These are phyloP conservation scores for Ceratocystis destructans DNA, from an alignment of 2,329 filamentous ascomycete genomes.

Conservation along the genomic window DNA sequence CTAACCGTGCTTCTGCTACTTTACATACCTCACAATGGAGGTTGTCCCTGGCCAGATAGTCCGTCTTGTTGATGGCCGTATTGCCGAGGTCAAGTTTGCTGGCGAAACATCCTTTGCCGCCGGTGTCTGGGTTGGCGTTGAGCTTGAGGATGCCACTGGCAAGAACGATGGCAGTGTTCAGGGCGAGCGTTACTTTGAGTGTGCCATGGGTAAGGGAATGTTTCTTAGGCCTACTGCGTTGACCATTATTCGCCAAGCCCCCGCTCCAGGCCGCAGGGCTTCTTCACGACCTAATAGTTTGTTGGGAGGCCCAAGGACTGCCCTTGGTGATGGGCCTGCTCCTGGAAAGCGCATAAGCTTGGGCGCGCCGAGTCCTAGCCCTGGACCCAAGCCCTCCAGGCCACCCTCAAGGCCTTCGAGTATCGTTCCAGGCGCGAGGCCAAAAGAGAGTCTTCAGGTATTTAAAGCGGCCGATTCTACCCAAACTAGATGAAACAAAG, in stretches of 20 bases:
- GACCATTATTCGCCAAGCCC: slow-evolving; percentile 39
- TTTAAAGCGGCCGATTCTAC: not conserved
- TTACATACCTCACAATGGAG: slow-evolving; percentile 10
- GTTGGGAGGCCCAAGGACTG: slow-evolving; percentile 25
- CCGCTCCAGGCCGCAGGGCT: slow-evolving; percentile 27
- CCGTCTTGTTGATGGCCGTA: slow-evolving; percentile 59
- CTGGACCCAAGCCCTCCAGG: slow-evolving; percentile 43
- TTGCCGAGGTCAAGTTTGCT: slow-evolving; percentile 65
- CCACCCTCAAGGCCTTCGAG: slow-evolving; percentile 32
- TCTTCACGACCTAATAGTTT: slow-evolving; percentile 37
- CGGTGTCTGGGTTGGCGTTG: slow-evolving; percentile 81
- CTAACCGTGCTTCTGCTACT: too few species aligned
- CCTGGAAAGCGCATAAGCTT: slow-evolving; percentile 42
- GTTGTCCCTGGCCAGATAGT: slow-evolving; percentile 52
- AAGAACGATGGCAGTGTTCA: slow-evolving; percentile 93
- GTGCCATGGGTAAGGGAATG: slow-evolving; percentile 62
- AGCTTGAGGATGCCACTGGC: slow-evolving; percentile 65
- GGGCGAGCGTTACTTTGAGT: slow-evolving; percentile 80
- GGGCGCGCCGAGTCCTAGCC: slow-evolving; percentile 60
- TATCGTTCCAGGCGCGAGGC: slow-evolving; percentile 25
- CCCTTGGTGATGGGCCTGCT: slow-evolving; percentile 17
- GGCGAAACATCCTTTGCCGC: slow-evolving; percentile 63
- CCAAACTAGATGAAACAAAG: not conserved
- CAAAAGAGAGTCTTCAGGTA: slow-evolving; percentile 12
- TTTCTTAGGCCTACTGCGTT: slow-evolving; percentile 67